Conservation (phyloP, 2,329 filamentous ascomycete species). For the Alternaria longipes region DNA sequence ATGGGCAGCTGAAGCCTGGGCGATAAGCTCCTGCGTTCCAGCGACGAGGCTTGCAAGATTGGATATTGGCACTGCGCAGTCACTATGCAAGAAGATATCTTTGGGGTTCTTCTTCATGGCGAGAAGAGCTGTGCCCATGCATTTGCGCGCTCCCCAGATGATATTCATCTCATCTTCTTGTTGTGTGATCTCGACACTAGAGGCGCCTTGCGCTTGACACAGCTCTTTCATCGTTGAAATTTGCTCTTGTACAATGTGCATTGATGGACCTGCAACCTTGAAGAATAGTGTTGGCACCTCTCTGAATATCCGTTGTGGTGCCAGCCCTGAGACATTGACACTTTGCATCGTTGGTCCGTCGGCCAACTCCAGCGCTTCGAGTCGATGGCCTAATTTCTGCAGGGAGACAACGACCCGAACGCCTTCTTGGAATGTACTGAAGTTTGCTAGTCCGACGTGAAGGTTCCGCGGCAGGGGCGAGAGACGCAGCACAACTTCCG, state of each 20-base stretch:
- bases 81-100: constrained; percentile 75
- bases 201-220: constrained; percentile 64
- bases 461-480: constrained; percentile 79
- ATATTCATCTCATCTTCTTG: constrained; percentile 68
- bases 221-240: constrained; percentile 70
- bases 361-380: constrained; percentile 87
- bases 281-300: constrained; percentile 76
- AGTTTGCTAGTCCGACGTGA: constrained; percentile 77
- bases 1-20: constrained; percentile 30
- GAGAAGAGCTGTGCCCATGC: constrained; percentile 75
- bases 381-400: constrained; percentile 78
- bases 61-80: constrained; percentile 80
- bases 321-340: constrained; percentile 68
- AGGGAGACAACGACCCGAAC: constrained; percentile 80
- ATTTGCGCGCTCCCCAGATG: constrained; percentile 78
- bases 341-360: constrained; percentile 85
- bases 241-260: constrained; percentile 75
- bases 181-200: constrained; percentile 71
- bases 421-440: constrained; percentile 71
- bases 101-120: constrained; percentile 66
- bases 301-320: constrained; percentile 65
- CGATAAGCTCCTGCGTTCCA: constrained; percentile 73
- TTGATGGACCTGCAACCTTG: constrained; percentile 72
- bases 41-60: constrained; percentile 76
- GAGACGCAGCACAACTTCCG: constrained; percentile 86